Percentiles rank a stretch among this genome's conserved stretches.
Evolutionary conservation across 2,329 filamentous ascomycete genomes (phyloP).

Genomic region (Phaeoacremonium minimum): DNA sequence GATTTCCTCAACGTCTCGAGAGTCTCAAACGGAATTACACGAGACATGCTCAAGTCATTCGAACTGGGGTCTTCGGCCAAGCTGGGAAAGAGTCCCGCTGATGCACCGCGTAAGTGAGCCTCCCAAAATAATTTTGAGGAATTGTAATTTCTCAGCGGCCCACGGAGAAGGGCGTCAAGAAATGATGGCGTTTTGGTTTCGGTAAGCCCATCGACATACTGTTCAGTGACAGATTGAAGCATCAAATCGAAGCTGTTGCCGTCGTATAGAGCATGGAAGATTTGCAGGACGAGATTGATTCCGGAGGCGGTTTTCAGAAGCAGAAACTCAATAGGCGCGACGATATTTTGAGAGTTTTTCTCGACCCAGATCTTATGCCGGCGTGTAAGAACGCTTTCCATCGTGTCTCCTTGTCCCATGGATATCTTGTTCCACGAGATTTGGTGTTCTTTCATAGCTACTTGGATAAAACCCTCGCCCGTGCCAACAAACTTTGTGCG

Average conservation of each 20-base stretch:
- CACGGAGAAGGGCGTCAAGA: slow-evolving; percentile 61
- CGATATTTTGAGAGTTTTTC: slow-evolving; percentile 43
- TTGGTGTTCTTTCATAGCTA: slow-evolving; percentile 44
- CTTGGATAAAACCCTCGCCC: slow-evolving; percentile 72
- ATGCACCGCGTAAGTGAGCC: slow-evolving; percentile 39
- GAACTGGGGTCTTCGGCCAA: slow-evolving; percentile 7
- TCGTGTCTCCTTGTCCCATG: slow-evolving; percentile 17
- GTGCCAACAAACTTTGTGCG: slow-evolving; percentile 71
- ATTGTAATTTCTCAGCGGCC: slow-evolving; percentile 54
- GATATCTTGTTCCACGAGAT: slow-evolving; percentile 39
- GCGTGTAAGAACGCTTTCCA: slow-evolving; percentile 26
- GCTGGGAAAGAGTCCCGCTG: slow-evolving; percentile 13
- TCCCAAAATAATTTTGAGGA: slow-evolving; percentile 61
- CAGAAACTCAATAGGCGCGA: slow-evolving; percentile 47
- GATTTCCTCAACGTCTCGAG: slow-evolving; percentile 50
- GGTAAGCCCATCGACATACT: slow-evolving; percentile 12
- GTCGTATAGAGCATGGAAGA: slow-evolving; percentile 88
- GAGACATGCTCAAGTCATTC: slow-evolving; percentile 14
- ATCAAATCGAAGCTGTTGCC: slow-evolving; percentile 72
- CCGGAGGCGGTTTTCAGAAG: slow-evolving; percentile 23
- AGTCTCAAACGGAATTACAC: slow-evolving; percentile 27
- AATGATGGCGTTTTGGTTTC: slow-evolving; percentile 48
- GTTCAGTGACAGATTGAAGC: slow-evolving; percentile 48
- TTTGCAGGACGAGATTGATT: slow-evolving; percentile 53
- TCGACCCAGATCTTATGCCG: slow-evolving; percentile 47